These are phyloP conservation scores for Saprolegnia parasitica DNA, from an alignment of 352 stramenopile genomes.

Conservation along the genomic window DNA sequence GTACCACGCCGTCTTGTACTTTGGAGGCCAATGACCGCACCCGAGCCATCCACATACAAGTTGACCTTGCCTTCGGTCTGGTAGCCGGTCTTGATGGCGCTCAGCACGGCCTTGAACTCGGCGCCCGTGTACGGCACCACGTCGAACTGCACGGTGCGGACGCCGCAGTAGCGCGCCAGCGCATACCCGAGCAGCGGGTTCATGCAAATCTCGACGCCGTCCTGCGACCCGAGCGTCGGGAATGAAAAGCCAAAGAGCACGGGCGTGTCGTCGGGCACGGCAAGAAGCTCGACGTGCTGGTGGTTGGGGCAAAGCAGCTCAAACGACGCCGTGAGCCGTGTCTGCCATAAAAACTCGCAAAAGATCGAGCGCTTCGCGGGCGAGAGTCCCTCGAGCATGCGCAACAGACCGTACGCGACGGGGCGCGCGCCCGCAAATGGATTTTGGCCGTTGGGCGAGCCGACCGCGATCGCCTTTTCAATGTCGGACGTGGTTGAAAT, in stretches of 20 bases:
- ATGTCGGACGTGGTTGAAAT: slow-evolving; percentile 49
- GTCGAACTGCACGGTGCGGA: slow-evolving; percentile 59
- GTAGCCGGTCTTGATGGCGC: slow-evolving; percentile 46
- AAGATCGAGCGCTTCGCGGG: slow-evolving; percentile 41
- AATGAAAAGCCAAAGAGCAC: slow-evolving; percentile 78
- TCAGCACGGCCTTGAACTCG: slow-evolving; percentile 36
- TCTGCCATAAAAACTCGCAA: slow-evolving; percentile 75
- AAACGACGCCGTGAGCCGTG: slow-evolving; percentile 65
- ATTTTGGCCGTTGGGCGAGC: slow-evolving; percentile 33
- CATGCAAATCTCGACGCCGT: slow-evolving; percentile 61
- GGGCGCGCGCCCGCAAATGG: slow-evolving; percentile 48
- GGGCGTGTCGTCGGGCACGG: slow-evolving; percentile 60
- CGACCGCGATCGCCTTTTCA: slow-evolving; percentile 32
- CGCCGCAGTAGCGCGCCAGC: slow-evolving; percentile 44
- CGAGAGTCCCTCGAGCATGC: slow-evolving; percentile 39
- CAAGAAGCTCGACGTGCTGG: slow-evolving; percentile 72
- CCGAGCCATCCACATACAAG: slow-evolving; percentile 56
- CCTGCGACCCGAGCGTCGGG: slow-evolving; percentile 35
- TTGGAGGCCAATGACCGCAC: slow-evolving; percentile 72
- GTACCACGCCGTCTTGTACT: slow-evolving; percentile 82
- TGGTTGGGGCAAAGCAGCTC: slow-evolving; percentile 65
- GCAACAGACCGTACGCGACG: slow-evolving; percentile 49
- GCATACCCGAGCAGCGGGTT: slow-evolving; percentile 70
- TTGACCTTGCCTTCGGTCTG: slow-evolving; percentile 71
- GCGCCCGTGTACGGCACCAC: slow-evolving; percentile 42